These are phyloP conservation scores for Cystobasidium sp. DNA, from an alignment of 1,284 basidiomycete genomes.

Conservation along the genomic window DNA sequence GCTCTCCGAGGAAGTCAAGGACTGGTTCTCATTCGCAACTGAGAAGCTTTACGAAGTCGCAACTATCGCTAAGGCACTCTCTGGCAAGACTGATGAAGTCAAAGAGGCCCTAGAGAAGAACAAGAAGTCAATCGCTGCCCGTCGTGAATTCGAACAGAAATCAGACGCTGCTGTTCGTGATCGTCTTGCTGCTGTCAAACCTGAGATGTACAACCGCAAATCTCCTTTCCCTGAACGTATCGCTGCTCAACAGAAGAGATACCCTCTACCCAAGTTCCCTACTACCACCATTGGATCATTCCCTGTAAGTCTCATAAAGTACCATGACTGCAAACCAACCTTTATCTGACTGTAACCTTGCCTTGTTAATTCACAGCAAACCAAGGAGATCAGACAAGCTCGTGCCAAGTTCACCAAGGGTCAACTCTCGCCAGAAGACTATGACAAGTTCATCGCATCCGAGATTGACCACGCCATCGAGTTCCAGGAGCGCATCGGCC, in stretches of 20 bases:
- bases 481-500: slow-evolving; percentile 94
- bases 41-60: slow-evolving; percentile 96
- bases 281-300: slow-evolving; percentile 99
- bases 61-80: slow-evolving; percentile 78
- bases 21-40: slow-evolving; percentile 98
- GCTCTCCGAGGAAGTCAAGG: slow-evolving; percentile 85
- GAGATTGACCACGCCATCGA: slow-evolving; percentile 93
- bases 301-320: slow-evolving; percentile 65
- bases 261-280: slow-evolving; percentile 94
- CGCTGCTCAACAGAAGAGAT: slow-evolving; percentile 84
- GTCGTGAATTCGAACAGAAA: slow-evolving; percentile 92
- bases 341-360: slow-evolving; percentile 1
- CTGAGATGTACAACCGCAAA: slow-evolving; percentile 86
- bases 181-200: slow-evolving; percentile 89
- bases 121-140: slow-evolving; percentile 87
- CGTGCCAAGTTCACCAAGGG: slow-evolving; percentile 94
- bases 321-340: slow-evolving; percentile 24
- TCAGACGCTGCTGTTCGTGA: slow-evolving; percentile 96
- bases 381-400: slow-evolving; percentile 96
- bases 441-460: slow-evolving; percentile 98
- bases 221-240: slow-evolving; percentile 85
- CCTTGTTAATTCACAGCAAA: slow-evolving; percentile 67
- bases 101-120: slow-evolving; percentile 75
- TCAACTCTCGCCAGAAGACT: slow-evolving; percentile 83
- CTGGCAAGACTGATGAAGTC: slow-evolving; percentile 76